Percentiles rank a stretch among this genome's conserved stretches.
Evolutionary conservation across 371 early-diverging fungal species (phyloP).

Genomic region (Umbelopsis sp.): DNA sequence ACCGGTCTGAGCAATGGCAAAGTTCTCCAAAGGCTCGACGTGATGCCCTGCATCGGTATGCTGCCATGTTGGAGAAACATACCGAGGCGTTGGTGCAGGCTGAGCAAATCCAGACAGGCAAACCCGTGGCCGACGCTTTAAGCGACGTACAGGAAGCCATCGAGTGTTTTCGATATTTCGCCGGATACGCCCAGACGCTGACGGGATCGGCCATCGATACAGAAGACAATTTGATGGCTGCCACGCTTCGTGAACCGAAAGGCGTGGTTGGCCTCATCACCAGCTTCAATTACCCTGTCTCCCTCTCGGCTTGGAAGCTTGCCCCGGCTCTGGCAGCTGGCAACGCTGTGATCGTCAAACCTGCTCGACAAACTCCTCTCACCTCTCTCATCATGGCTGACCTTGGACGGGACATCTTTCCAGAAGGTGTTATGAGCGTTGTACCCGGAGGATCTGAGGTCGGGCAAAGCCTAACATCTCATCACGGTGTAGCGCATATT

Average conservation of each 20-base stretch:
- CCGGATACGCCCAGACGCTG: constrained; percentile 78
- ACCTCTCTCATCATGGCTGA: constrained; percentile 42
- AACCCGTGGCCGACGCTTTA: constrained; percentile 63
- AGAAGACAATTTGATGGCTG: constrained; percentile 35
- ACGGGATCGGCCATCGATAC: constrained; percentile 31
- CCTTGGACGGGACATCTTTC: constrained; percentile 34
- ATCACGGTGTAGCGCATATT: constrained; percentile 33
- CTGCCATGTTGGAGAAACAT: constrained; percentile 60
- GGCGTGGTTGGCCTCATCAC: constrained; percentile 80
- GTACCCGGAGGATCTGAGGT: constrained; percentile 45
- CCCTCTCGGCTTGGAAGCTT: constrained; percentile 79
- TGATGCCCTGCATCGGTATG: constrained; percentile 67
- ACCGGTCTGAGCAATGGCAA: constrained; percentile 19
- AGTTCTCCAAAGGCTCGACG: constrained; percentile 44
- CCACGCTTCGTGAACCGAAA: constrained; percentile 72
- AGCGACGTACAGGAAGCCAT: constrained; percentile 61
- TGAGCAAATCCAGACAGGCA: constrained; percentile 86
- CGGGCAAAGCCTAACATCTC: constrained; percentile 24
- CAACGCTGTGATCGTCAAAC: constrained; percentile 43
- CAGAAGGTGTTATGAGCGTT: constrained; percentile 72
- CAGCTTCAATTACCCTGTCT: constrained; percentile 82
- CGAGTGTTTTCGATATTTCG: constrained; percentile 74
- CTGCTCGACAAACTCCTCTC: constrained; percentile 50
- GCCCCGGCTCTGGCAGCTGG: constrained; percentile 79
- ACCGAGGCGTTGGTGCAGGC: constrained; percentile 64